These are phyloP conservation scores for Blumeria graminis DNA, from an alignment of 2,329 filamentous ascomycete species.

Conservation along the genomic window DNA sequence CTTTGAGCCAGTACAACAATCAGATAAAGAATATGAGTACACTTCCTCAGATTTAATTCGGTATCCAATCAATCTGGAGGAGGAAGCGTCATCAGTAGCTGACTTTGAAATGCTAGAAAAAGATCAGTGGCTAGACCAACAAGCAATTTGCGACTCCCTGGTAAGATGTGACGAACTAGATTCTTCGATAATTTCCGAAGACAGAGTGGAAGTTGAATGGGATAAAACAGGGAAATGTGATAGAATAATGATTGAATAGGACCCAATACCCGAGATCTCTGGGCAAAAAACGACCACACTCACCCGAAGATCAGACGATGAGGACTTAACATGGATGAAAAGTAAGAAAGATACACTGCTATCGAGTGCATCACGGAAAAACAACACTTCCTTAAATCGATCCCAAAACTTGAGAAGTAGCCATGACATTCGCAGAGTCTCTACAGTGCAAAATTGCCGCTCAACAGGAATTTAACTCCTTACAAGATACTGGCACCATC, in stretches of 20 bases:
- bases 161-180: too few species aligned
- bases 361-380: background rate
- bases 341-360: background rate
- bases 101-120: too few species aligned
- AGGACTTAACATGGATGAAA: background rate
- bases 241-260: background rate
- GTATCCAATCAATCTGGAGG: too few species aligned
- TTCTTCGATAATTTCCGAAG: too few species aligned
- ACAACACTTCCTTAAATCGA: background rate
- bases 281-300: background rate
- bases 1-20: too few species aligned
- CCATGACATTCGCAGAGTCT: background rate
- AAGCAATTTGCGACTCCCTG: too few species aligned
- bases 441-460: background rate
- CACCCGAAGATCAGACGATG: background rate
- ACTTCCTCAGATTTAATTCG: too few species aligned
- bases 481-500: background rate
- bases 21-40: too few species aligned
- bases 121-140: too few species aligned
- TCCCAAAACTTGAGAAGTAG: background rate
- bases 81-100: too few species aligned
- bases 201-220: too few species aligned
- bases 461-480: background rate
- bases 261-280: background rate
- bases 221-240: background rate